These are phyloP conservation scores for Paecilomyces sp. DNA, from an alignment of 2,329 filamentous ascomycete species.

Conservation along the genomic window DNA sequence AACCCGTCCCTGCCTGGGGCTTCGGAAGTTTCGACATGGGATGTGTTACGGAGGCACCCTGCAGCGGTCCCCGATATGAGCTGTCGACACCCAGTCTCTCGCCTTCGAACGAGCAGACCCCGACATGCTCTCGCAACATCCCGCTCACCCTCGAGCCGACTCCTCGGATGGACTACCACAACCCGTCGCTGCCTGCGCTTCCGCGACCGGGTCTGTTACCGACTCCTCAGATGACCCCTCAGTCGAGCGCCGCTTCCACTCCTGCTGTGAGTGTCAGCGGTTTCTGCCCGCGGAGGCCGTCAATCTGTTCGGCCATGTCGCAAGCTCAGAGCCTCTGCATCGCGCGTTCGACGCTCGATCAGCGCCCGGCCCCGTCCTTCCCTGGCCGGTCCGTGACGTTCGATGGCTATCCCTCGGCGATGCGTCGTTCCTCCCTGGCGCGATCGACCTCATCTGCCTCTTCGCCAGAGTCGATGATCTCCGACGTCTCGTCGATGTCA, in stretches of 20 bases:
- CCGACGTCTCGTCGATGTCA: conserved; percentile 51
- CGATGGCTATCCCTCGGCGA: conserved; percentile 43
- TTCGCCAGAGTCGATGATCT: conserved; percentile 58
- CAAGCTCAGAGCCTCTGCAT: conserved; percentile 49
- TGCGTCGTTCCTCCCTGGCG: conserved; percentile 43
- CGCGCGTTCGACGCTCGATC: conserved; percentile 50
- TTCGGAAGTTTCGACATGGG: conserved; percentile 19
- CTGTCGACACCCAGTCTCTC: conserved; percentile 11
- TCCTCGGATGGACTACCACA: conserved; percentile 33
- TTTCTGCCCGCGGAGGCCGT: conserved; percentile 44
- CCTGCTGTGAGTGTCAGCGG: conserved; percentile 54
- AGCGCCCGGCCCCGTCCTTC: conserved; percentile 33
- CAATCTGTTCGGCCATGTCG: conserved; percentile 53
- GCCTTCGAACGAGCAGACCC: conserved; percentile 15
- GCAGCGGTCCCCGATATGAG: conserved; percentile 14
- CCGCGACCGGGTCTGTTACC: conserved; percentile 50
- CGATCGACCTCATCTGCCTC: conserved; percentile 47
- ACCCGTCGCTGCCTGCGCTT: conserved; percentile 45
- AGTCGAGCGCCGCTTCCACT: conserved; percentile 46
- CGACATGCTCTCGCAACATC: conserved; percentile 23
- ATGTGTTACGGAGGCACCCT: conserved; percentile 20
- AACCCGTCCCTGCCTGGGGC: conserved; percentile 23
- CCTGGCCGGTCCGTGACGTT: conserved; percentile 29
- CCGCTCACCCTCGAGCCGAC: conserved; percentile 47
- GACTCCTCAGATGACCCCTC: conserved; percentile 57